Conservation (phyloP, 345 rosid genomes). For the Ceriops decandra region DNA sequence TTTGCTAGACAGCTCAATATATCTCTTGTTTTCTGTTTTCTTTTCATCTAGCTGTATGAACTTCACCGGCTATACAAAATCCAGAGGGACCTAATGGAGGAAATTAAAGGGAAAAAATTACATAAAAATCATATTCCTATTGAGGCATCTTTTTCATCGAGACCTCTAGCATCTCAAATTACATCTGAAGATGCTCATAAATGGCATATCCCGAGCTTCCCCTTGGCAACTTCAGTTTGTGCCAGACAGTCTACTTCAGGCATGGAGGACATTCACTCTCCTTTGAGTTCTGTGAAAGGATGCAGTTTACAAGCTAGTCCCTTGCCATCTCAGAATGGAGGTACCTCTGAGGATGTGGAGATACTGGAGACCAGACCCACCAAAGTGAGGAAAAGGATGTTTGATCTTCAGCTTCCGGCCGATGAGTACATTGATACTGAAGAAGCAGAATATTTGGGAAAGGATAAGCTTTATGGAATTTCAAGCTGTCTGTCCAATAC, state of each 20-base stretch:
- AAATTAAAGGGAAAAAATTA: constrained; percentile 50
- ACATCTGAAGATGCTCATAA: constrained; percentile 56
- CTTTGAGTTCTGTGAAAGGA: constrained; percentile 48
- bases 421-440: constrained; percentile 67
- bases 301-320: constrained; percentile 47
- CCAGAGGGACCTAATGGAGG: constrained; percentile 68
- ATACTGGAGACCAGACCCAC: constrained; percentile 63
- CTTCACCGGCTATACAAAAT: constrained; percentile 67
- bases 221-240: constrained; percentile 46
- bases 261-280: constrained; percentile 50
- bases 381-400: constrained; percentile 66
- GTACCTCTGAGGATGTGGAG: constrained; percentile 49
- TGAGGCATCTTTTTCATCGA: constrained; percentile 52
- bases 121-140: constrained; percentile 30
- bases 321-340: constrained; percentile 49
- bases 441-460: constrained; percentile 34
- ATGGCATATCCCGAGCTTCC: constrained; percentile 63
- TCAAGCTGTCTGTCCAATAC: constrained; percentile 47
- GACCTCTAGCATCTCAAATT: constrained; percentile 51
- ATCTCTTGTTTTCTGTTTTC: constrained; percentile 10
- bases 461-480: constrained; percentile 33
- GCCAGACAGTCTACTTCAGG: constrained; percentile 48
- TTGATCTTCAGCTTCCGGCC: constrained; percentile 86
- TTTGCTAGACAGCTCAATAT: constrained; percentile 17
- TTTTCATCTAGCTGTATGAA: constrained; percentile 46